phyloP scores from a whole-genome alignment of 306 rosid species.

The Alnus rubra region DNA sequence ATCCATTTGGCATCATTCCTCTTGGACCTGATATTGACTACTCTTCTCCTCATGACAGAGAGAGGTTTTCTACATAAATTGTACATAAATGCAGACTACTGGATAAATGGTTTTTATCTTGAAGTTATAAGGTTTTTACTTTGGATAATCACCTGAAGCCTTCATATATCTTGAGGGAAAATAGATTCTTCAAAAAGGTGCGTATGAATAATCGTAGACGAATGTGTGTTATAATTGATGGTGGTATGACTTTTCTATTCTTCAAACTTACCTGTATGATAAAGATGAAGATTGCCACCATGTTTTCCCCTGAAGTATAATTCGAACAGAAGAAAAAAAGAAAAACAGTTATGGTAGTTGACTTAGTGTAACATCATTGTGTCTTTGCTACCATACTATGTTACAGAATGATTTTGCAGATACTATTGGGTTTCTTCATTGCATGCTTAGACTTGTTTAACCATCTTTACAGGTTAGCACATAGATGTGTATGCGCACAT shows the following conservation, averaged over 20 bases:
- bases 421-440: too few species aligned
- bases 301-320: background rate
- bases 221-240: background rate
- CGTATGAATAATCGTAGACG: background rate
- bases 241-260: background rate
- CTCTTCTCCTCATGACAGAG: slow-evolving; percentile 69
- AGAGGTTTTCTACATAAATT: slow-evolving; percentile 59
- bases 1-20: slow-evolving; percentile 82
- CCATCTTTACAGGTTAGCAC: too few species aligned
- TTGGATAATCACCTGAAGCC: background rate
- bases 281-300: background rate
- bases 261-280: background rate
- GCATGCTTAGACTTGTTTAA: too few species aligned
- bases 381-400: too few species aligned
- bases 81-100: slow-evolving; percentile 5
- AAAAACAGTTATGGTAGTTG: too few species aligned
- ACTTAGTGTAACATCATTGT: background rate
- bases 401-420: too few species aligned
- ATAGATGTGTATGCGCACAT: too few species aligned
- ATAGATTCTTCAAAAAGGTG: background rate
- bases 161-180: background rate
- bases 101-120: slow-evolving; percentile 5
- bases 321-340: too few species aligned
- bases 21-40: slow-evolving; percentile 66
- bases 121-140: slow-evolving; percentile 10